Evolutionary conservation across 2,329 filamentous ascomycete species (phyloP).

Genomic region (Alternaria sp.): DNA sequence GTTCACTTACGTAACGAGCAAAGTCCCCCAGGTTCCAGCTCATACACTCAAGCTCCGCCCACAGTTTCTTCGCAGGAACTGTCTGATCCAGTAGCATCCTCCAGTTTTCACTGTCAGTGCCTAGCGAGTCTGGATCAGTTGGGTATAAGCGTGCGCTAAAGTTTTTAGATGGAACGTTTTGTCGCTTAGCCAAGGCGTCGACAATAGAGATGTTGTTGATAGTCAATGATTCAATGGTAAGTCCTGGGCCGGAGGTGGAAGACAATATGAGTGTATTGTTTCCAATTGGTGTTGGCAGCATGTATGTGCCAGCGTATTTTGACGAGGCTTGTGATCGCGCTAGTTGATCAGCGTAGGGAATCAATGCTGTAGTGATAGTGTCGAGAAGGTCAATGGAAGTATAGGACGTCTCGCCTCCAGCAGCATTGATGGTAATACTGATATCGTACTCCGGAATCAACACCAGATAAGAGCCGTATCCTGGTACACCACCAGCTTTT

Average conservation of each 20-base stretch:
- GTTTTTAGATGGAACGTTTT: conserved; percentile 11
- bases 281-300: conserved; percentile 9
- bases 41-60: conserved; percentile 32
- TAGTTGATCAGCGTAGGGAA: conserved; percentile 33
- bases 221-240: conserved; percentile 23
- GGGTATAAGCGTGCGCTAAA: conserved; percentile 35
- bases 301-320: conserved; percentile 35
- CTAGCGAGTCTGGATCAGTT: conserved; percentile 29
- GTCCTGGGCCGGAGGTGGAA: conserved; percentile 27
- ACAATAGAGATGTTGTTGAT: conserved; percentile 31
- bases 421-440: conserved; percentile 33
- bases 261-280: conserved; percentile 22
- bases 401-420: conserved; percentile 22
- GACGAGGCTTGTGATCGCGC: conserved; percentile 26
- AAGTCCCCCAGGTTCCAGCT: conserved; percentile 34
- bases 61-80: conserved; percentile 10
- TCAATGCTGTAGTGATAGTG: conserved; percentile 19
- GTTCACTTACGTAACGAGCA: conserved; percentile 28
- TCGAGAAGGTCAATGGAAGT: conserved; percentile 26
- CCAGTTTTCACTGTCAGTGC: conserved; percentile 25
- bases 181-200: conserved; percentile 20
- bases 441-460: conserved; percentile 38
- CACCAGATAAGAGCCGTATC: conserved; percentile 31
- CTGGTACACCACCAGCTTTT: conserved; percentile 35
- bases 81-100: conserved; percentile 28